Evolutionary conservation across 2,329 filamentous ascomycete genomes (phyloP).

Genomic region (Apiospora kogelbergensis): DNA sequence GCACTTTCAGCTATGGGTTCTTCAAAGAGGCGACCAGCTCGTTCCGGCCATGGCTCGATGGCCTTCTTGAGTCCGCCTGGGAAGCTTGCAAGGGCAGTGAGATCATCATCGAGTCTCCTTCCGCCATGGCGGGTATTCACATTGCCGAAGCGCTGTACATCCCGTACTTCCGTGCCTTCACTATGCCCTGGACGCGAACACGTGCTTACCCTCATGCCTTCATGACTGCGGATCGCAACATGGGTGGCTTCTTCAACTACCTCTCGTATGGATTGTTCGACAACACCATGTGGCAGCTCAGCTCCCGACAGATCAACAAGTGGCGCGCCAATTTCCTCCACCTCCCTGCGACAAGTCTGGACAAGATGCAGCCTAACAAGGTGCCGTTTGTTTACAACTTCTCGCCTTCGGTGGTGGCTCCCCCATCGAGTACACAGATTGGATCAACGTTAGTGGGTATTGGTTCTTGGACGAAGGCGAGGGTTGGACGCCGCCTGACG

Average conservation of each 20-base stretch:
- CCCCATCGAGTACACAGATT: conserved; percentile 96
- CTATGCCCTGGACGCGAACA: conserved; percentile 98
- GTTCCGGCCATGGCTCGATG: conserved; percentile 94
- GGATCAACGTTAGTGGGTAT: conserved; percentile 96
- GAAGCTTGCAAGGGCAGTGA: conserved; percentile 82
- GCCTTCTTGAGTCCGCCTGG: conserved; percentile 80
- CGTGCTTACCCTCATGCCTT: conserved; percentile 96
- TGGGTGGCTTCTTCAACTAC: conserved; percentile 94
- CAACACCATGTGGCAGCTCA: conserved; percentile 94
- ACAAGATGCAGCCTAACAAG: conserved; percentile 93
- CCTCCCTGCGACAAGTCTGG: conserved; percentile 76
- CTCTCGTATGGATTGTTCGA: conserved; percentile 96
- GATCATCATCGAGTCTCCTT: conserved; percentile 90
- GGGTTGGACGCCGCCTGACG: conserved; percentile 70
- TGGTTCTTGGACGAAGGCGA: conserved; percentile 87
- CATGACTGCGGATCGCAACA: conserved; percentile 86
- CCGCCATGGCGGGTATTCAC: conserved; percentile 96
- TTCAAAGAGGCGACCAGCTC: conserved; percentile 81
- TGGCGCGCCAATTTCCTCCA: conserved; percentile 84
- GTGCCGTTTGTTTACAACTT: conserved; percentile 99
- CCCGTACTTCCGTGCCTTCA: conserved; percentile 95
- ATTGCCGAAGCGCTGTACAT: conserved; percentile 92
- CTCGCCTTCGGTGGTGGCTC: conserved; percentile 88
- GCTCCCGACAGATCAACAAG: conserved; percentile 84
- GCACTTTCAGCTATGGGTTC: conserved; percentile 94